phyloP scores from a whole-genome alignment of 1,284 basidiomycete species.

The Mycosarcoma mackinlayi region DNA sequence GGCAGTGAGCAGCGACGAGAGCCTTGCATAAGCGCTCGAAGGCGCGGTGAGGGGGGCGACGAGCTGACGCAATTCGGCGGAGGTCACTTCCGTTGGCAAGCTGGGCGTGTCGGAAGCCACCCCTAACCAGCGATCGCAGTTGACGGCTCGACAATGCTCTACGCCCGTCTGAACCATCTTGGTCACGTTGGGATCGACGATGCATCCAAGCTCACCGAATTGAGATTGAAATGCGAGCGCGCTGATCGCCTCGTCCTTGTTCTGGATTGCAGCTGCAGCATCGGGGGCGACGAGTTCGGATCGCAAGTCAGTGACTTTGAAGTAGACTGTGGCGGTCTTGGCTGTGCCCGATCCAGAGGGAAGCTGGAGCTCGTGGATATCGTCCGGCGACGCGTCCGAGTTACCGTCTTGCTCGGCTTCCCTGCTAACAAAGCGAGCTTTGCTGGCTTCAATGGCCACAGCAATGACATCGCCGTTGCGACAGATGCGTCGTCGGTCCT shows the following conservation, averaged over 20 bases:
- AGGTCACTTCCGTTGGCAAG: slow-evolving; percentile 25
- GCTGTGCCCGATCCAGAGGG: slow-evolving; percentile 18
- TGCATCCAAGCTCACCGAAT: slow-evolving; percentile 82
- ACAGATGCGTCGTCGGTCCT: slow-evolving; percentile 74
- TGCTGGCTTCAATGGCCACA: slow-evolving; percentile 74
- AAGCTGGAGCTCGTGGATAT: slow-evolving; percentile 48
- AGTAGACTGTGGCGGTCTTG: slow-evolving; percentile 74
- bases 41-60: slow-evolving; percentile 36
- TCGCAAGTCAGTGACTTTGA: slow-evolving; percentile 82
- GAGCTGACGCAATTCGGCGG: slow-evolving; percentile 12
- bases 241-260: slow-evolving; percentile 24
- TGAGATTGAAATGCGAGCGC: slow-evolving; percentile 47
- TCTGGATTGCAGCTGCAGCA: slow-evolving; percentile 58
- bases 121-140: slow-evolving; percentile 74
- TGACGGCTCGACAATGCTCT: slow-evolving; percentile 77
- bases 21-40: slow-evolving; percentile 42
- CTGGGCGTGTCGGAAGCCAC: slow-evolving; percentile 68
- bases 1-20: slow-evolving; percentile 55
- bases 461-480: slow-evolving; percentile 84
- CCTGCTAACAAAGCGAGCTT: slow-evolving; percentile 62
- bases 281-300: slow-evolving; percentile 72
- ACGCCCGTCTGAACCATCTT: slow-evolving; percentile 83
- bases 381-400: slow-evolving; percentile 67
- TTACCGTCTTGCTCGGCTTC: slow-evolving; percentile 43
- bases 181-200: slow-evolving; percentile 72